phyloP scores from a whole-genome alignment of 306 rosid species.

The Betula pendula region DNA sequence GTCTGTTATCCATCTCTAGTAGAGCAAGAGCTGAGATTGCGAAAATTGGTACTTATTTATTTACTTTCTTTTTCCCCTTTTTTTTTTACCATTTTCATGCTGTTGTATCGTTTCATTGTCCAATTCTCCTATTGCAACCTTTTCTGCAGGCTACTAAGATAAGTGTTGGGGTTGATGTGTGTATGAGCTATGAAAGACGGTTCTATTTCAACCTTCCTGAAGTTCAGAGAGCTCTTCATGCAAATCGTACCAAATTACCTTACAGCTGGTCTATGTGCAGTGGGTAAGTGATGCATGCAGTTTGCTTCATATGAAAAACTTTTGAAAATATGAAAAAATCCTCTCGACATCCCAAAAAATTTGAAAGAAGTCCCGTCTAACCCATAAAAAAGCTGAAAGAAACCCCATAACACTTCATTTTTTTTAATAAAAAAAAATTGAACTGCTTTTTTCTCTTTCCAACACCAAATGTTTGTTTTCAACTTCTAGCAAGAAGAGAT shows the following conservation, averaged over 20 bases:
- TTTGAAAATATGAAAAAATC: not conserved
- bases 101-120: not conserved
- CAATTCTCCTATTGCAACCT: not conserved
- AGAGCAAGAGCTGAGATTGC: conserved; percentile 75
- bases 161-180: conserved; percentile 79
- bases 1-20: conserved; percentile 84
- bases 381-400: no score
- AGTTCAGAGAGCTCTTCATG: conserved; percentile 93
- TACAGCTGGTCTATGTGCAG: conserved; percentile 82
- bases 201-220: conserved; percentile 77
- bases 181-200: conserved; percentile 59
- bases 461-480: not conserved
- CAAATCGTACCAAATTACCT: conserved; percentile 81
- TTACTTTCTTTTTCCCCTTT: not conserved
- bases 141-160: conserved; percentile 73
- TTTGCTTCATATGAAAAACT: not conserved
- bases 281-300: conserved; percentile 39
- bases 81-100: not conserved
- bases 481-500: not conserved
- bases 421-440: no score
- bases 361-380: no score
- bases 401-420: no score
- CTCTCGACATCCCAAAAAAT: no score
- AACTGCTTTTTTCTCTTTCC: not conserved
- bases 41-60: conserved; percentile 51